phyloP scores from a whole-genome alignment of 306 rosid species.

The Rosa lucieae region DNA sequence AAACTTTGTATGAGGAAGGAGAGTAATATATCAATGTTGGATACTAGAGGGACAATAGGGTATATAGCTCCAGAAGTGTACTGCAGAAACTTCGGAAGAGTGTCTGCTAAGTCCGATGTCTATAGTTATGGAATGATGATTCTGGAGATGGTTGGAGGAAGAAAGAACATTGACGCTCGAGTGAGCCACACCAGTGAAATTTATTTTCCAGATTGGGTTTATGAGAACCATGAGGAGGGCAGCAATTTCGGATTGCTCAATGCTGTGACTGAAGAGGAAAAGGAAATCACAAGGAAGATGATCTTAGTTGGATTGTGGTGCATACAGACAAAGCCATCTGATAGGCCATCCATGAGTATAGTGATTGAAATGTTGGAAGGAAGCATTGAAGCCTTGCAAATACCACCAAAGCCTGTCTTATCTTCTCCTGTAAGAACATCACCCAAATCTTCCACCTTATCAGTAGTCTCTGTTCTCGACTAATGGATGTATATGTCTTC shows the following conservation, averaged over 20 bases:
- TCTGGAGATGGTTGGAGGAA: conserved; percentile 45
- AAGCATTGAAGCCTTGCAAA: background rate
- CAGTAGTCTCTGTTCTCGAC: background rate
- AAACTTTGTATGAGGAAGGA: conserved; percentile 34
- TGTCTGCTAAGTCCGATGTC: conserved; percentile 45
- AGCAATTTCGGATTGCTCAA: conserved; percentile 10
- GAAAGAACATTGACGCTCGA: background rate
- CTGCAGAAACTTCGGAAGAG: conserved; percentile 41
- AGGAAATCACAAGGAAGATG: conserved; percentile 37
- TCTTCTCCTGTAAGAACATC: conserved; percentile 22
- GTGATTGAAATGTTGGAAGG: conserved; percentile 14
- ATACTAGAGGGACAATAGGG: conserved; percentile 40
- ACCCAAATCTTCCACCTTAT: conserved; percentile 25
- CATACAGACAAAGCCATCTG: conserved; percentile 31
- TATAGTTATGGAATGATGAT: conserved; percentile 55
- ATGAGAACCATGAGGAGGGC: background rate
- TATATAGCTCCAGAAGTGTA: conserved; percentile 42
- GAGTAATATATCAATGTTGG: conserved; percentile 32
- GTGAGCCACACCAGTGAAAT: conserved; percentile 24
- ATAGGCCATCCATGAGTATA: conserved; percentile 47
- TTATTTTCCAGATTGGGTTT: conserved; percentile 35
- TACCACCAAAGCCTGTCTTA: conserved; percentile 46
- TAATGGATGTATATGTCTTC: no score
- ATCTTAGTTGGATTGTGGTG: conserved; percentile 49
- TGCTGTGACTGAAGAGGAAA: conserved; percentile 12